Conservation (phyloP, 2,329 filamentous ascomycete species). For the Diaporthe sp. region DNA sequence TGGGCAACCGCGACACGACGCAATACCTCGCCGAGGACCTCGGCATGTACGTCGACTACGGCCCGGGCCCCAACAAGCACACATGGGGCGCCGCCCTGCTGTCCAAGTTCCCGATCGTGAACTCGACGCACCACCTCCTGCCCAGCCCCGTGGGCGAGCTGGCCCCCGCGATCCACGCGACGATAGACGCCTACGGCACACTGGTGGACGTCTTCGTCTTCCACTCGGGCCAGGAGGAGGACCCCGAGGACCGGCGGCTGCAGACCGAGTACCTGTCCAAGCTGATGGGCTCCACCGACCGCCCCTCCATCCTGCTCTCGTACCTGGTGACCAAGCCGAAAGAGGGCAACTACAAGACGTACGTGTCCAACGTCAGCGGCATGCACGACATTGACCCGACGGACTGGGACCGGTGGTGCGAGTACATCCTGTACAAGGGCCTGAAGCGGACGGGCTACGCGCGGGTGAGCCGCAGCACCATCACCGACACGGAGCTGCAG, state of each 20-base stretch:
- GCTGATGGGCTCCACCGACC: slow-evolving; percentile 84
- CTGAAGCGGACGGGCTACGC: slow-evolving; percentile 90
- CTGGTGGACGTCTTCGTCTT: slow-evolving; percentile 96
- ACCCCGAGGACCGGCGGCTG: slow-evolving; percentile 87
- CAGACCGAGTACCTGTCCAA: slow-evolving; percentile 88
- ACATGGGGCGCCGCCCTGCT: slow-evolving; percentile 95
- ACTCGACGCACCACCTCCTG: slow-evolving; percentile 94
- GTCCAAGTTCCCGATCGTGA: slow-evolving; percentile 97
- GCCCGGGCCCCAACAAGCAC: slow-evolving; percentile 97
- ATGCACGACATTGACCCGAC: slow-evolving; percentile 95
- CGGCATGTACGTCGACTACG: slow-evolving; percentile 98
- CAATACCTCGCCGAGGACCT: slow-evolving; percentile 96
- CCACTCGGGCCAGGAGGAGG: slow-evolving; percentile 98
- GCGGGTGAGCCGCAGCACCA: slow-evolving; percentile 85
- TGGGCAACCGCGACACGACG: slow-evolving; percentile 97
- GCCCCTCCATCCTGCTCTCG: slow-evolving; percentile 86
- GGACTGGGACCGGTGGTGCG: slow-evolving; percentile 98
- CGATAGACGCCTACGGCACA: slow-evolving; percentile 90
- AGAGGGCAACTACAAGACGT: slow-evolving; percentile 96
- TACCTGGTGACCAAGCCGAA: slow-evolving; percentile 93
- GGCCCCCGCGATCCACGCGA: slow-evolving; percentile 96
- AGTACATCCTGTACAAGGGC: slow-evolving; percentile 96
- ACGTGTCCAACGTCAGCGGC: slow-evolving; percentile 84
- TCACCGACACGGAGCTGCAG: slow-evolving; percentile 97
- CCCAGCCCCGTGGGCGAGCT: slow-evolving; percentile 95